Evolutionary conservation across 495 filamentous ascomycete species (phyloP), one percentile per base, ranked within the genome.

Genomic region (Aspergillus heteromorphus): DNA sequence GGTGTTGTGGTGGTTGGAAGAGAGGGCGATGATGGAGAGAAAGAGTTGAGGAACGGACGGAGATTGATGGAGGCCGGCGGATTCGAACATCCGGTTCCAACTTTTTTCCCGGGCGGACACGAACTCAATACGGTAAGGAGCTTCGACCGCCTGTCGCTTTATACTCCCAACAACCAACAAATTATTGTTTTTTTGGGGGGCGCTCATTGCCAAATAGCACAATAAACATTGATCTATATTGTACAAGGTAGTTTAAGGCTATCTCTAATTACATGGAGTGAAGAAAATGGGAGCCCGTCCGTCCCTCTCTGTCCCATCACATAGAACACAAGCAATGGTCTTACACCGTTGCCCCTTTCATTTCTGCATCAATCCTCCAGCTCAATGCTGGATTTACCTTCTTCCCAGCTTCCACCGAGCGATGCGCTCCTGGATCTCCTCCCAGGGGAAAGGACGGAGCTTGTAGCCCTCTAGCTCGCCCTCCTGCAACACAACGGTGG

Each of bases 401-500:
- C 83, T 83, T 34, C 92, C 92, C 57, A 97, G 68, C 59, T 89
- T 86, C 91, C 91, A 97, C 60, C 80, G 76, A 34, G 81, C 79
- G 62, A 97, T 92, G 49, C 84, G 77, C 53, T 90, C 85, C 72
- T 97, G 90, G 30, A 97, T 91, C 68, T 92, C 88, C 27, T 82
- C 84, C 92, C 92, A 97, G n/a, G 76, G 71, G 69, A 95, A 82
- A 16, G 77, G 31, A 13, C 69, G 74, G 48, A 71, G 66, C 30
- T 63, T 70, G 53, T 74, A 71, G 11, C 73, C 74, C 48, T 77
- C 73, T 36, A 75, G 34, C 52, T 75, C 68, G 40, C 73, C 80
- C 70, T 95, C 91, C 76, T 97, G 93, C 66, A 97, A 60, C 45
- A 97, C 91, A 40, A 97, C 89, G 0, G 93, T 97, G n/a, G 92